phyloP scores from a whole-genome alignment of 208 protist species.

The Trypanosoma platydactyli region DNA sequence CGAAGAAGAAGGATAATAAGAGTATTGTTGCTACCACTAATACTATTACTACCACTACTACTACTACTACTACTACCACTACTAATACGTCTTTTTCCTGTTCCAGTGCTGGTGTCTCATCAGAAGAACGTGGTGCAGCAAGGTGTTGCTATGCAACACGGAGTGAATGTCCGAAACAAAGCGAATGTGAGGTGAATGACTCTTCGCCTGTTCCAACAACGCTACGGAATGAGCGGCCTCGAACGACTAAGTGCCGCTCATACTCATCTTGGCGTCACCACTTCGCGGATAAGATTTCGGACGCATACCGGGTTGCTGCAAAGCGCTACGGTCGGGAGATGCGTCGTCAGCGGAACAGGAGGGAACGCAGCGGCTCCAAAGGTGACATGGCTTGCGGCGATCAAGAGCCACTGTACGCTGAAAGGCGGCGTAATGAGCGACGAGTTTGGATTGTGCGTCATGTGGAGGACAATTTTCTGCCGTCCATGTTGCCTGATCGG shows the following conservation, averaged over 20 bases:
- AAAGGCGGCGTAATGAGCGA: conserved; percentile 9
- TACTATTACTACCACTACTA: neutral
- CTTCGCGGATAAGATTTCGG: conserved; percentile 18
- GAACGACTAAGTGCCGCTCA: neutral
- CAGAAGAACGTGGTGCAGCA: neutral
- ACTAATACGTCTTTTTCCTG: neutral
- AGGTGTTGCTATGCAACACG: neutral
- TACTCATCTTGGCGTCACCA: conserved; percentile 26
- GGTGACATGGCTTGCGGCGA: conserved; percentile 6
- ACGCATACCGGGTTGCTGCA: conserved; percentile 10
- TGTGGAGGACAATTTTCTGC: conserved; percentile 25
- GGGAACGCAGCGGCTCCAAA: neutral
- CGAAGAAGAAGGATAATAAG: neutral
- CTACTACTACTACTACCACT: neutral
- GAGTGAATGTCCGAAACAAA: neutral
- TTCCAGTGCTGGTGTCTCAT: neutral
- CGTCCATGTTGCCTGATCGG: conserved; percentile 22
- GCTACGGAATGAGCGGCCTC: too few species aligned
- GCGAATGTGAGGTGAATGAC: neutral
- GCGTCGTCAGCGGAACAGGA: neutral
- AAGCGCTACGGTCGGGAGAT: neutral
- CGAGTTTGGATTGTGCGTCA: conserved; percentile 24
- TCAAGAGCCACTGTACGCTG: neutral
- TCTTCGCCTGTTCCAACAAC: neutral
- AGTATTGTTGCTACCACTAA: neutral